Evolutionary conservation across 768 basidiomycete genomes (phyloP).

Genomic region (Russula lepida): DNA sequence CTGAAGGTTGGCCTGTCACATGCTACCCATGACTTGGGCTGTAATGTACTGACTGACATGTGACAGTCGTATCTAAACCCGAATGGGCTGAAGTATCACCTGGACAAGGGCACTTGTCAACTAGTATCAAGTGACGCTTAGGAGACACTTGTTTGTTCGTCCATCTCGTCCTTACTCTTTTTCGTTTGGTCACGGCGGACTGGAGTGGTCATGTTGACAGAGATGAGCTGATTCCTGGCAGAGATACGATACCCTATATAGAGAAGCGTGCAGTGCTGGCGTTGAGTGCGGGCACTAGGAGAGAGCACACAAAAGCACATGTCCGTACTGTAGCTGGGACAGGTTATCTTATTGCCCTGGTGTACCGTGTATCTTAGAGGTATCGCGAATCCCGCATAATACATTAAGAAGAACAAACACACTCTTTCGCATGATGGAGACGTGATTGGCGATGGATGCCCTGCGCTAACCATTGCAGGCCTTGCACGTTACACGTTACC

Average conservation of each 20-base stretch:
- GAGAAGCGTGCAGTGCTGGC: conserved; percentile 1
- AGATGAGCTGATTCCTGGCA: not conserved
- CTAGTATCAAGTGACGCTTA: conserved; percentile 25
- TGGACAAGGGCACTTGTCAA: conserved; percentile 58
- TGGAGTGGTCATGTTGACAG: not conserved
- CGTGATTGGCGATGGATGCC: not conserved
- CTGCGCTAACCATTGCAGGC: conserved; percentile 2
- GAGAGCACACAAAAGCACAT: not conserved
- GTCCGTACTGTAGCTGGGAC: conserved; percentile 5
- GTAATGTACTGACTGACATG: conserved; percentile 7
- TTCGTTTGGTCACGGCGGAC: not conserved
- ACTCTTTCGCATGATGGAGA: not conserved
- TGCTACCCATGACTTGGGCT: not conserved
- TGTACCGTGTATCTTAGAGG: conserved; percentile 18
- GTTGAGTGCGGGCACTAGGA: conserved; percentile 9
- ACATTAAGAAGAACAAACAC: not conserved
- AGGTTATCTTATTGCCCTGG: conserved; percentile 12
- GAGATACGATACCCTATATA: conserved; percentile 17
- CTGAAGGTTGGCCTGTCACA: conserved; percentile 38
- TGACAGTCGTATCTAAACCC: conserved; percentile 52
- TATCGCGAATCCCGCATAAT: conserved; percentile 8
- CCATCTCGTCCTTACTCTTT: not conserved
- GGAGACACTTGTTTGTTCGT: not conserved
- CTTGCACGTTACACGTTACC: no score
- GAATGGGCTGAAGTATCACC: conserved; percentile 60